Evolutionary conservation across 2,329 filamentous ascomycete genomes (phyloP), one percentile per base, ranked within the genome.

Genomic region (Parastagonospora avenae): DNA sequence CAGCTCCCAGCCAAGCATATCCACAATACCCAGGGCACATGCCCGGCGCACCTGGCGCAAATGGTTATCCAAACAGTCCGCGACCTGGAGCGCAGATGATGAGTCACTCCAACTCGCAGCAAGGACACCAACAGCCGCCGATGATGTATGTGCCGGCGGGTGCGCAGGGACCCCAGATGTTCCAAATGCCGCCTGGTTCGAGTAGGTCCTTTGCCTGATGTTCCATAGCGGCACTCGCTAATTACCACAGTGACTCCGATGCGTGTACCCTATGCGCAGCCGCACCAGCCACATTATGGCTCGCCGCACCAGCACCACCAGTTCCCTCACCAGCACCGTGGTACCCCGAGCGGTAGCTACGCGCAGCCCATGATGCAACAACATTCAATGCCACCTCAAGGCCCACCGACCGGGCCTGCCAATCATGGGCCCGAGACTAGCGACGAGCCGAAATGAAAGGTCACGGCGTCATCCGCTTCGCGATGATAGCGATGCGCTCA

Each of bases 61-160:
- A 87, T 62, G 91, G 91, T 62, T 96, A 90, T 67, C 90, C 91
- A n/a, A 48, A 48, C 14, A 97, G 93, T 70, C 93, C 93, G 1
- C 87, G 91, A 49, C 85, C 92, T 41, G 86, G 87, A 42, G 70
- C 94, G 10, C 88, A 91, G 2, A 91, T 95, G 87, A 97, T 97
- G 93, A 90, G 88, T 66, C 92, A 92, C 60, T 91, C 96, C 76
- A 91, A 91, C 48, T 97, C 92, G 27, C 93, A 97, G 67, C 92
- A 96, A 72, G 92, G 92, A 70, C 80, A 80, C 49, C 79, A 80
- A 41, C 79, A 85, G 78, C 56, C 61, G 11, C 65, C 85, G 80
- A 76, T 92, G 83, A 79, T 89, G 84, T 82, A 79, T 57, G 90
- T 92, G 87, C 89, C 87, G 64, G 88, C 88, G 37, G 86, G 81